phyloP scores from a whole-genome alignment of 306 rosid species.

The Dryas drummondii region DNA sequence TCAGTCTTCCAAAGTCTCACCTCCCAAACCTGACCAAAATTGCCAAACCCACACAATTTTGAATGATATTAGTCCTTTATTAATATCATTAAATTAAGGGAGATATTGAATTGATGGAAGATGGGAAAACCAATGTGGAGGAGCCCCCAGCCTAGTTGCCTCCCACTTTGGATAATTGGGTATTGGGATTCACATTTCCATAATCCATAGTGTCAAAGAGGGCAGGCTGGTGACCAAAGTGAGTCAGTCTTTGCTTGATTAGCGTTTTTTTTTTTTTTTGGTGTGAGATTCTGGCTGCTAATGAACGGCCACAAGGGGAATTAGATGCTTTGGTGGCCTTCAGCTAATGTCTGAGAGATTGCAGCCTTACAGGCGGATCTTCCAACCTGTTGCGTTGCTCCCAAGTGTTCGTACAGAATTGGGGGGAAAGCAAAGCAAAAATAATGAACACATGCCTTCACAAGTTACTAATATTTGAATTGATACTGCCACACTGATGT shows the following conservation, averaged over 20 bases:
- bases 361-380: neutral
- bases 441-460: neutral
- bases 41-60: neutral
- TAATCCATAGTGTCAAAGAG: too few species aligned
- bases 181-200: neutral
- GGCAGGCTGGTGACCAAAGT: neutral
- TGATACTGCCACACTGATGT: neutral
- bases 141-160: too few species aligned
- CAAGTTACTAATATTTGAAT: neutral
- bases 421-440: too few species aligned
- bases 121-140: too few species aligned
- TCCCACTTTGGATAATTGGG: neutral
- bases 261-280: neutral
- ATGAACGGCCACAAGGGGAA: neutral
- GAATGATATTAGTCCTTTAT: neutral
- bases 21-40: conserved; percentile 67
- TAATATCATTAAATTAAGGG: neutral
- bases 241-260: neutral
- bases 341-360: neutral
- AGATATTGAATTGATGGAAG: neutral
- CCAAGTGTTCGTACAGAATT: neutral
- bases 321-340: conserved; percentile 11
- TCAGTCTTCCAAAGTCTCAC: conserved; percentile 62
- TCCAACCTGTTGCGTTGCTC: neutral
- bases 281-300: neutral